Percentiles rank a stretch among this genome's conserved stretches.
These are phyloP conservation scores for Globisporangium heterothallicum DNA, from an alignment of 352 stramenopile species.

Conservation along the genomic window DNA sequence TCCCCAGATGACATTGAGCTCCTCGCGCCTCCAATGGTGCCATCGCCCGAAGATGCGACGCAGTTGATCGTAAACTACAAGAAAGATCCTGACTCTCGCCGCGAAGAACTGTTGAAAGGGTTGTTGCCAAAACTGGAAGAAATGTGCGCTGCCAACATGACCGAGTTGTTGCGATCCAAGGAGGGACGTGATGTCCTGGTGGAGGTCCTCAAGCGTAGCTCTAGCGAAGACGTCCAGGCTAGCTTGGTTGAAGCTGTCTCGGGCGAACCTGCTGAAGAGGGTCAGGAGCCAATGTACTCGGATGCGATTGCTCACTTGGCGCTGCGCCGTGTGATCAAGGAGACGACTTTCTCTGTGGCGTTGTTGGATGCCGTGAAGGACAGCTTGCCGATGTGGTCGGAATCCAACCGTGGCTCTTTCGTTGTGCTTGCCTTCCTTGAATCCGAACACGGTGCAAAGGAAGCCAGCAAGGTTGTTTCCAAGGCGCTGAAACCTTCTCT, in stretches of 20 bases:
- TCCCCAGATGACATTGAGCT: slow-evolving; percentile 71
- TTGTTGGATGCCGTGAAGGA: slow-evolving; percentile 50
- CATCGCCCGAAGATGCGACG: slow-evolving; percentile 50
- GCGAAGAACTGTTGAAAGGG: slow-evolving; percentile 71
- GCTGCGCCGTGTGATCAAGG: slow-evolving; percentile 74
- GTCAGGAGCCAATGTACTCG: slow-evolving; percentile 52
- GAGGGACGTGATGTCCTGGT: slow-evolving; percentile 75
- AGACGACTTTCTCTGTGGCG: slow-evolving; percentile 45
- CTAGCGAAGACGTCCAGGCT: slow-evolving; percentile 38
- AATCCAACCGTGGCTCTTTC: slow-evolving; percentile 76
- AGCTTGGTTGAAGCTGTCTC: slow-evolving; percentile 44
- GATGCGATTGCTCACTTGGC: slow-evolving; percentile 71
- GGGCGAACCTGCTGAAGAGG: slow-evolving; percentile 27
- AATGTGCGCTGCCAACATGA: slow-evolving; percentile 58
- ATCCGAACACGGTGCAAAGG: slow-evolving; percentile 40
- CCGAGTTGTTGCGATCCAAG: slow-evolving; percentile 71
- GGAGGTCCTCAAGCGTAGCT: slow-evolving; percentile 67
- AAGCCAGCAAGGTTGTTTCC: slow-evolving; percentile 43
- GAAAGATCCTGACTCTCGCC: slow-evolving; percentile 74
- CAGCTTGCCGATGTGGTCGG: slow-evolving; percentile 44
- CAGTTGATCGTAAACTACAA: slow-evolving; percentile 82
- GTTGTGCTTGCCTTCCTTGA: slow-evolving; percentile 82
- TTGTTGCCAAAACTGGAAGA: slow-evolving; percentile 78
- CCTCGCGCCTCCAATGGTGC: slow-evolving; percentile 69
- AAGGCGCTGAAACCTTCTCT: slow-evolving; percentile 61